Conservation (phyloP, 306 rosid genomes). For the Luffa acutangula region DNA sequence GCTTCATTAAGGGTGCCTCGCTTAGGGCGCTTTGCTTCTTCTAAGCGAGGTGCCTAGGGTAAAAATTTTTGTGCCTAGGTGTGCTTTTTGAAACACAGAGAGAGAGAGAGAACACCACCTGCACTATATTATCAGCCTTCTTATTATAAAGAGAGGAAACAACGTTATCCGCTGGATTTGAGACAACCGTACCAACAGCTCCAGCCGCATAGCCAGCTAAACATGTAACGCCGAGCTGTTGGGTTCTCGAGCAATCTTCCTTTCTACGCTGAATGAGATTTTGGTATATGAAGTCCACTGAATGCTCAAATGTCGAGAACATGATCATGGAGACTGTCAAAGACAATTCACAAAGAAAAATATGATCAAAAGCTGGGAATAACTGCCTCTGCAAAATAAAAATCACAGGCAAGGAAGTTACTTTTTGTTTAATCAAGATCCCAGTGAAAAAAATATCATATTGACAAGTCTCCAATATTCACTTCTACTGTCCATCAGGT, state of each 20-base stretch:
- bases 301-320: constrained; percentile 71
- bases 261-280: constrained; percentile 33
- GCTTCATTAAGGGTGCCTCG: neutral
- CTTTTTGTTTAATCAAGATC: neutral
- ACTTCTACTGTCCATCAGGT: neutral
- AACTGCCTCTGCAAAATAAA: neutral
- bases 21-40: neutral
- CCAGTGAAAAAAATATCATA: neutral
- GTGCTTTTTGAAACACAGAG: neutral
- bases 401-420: neutral
- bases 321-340: constrained; percentile 50
- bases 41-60: neutral
- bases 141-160: constrained; percentile 55
- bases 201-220: constrained; percentile 60
- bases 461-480: neutral
- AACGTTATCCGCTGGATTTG: constrained; percentile 69
- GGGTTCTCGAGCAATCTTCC: constrained; percentile 52
- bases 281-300: constrained; percentile 43
- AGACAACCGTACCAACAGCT: constrained; percentile 43
- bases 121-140: constrained; percentile 43
- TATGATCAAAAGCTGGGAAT: constrained; percentile 5
- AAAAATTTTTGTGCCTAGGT: neutral
- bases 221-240: constrained; percentile 64
- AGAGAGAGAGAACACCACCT: constrained; percentile 32
- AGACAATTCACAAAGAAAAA: neutral